Base-by-base conservation (phyloP, 306 rosid genomes). In the Vicia faba region DNA sequence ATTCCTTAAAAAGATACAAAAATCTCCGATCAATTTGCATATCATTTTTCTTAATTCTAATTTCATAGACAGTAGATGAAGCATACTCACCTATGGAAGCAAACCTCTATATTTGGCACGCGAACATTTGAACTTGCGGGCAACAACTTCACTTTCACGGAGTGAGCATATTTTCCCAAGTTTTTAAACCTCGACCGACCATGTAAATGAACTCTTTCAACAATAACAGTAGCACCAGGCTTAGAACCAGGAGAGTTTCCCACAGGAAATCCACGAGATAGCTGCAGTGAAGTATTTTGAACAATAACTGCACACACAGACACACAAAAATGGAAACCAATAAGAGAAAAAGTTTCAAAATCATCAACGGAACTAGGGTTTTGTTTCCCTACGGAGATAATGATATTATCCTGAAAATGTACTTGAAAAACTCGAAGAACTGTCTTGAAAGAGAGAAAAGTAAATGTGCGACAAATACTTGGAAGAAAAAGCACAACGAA, bases 1-100 rank as follows among this genome's bases (percentile, higher is more conserved):
- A 78, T 88, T 93, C 85, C 99, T 92, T 84, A 33, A 15, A 29
- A 80, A 78, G 39, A 48, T 73, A 23, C 31, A 50, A 8, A 59
- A 68, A 64, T 41, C 29, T 16, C 20, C 11, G 43, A 73, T 18
- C 40, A 68, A 64, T 20, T 25, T 25, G 28, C 28, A 1, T 25
- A 25, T 25, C 28, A 25, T 25, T 1, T 25, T 25, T 25, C 4
- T 3, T 1, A 25, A 25, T 20, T 20, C 23, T 20, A 20, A 2
- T 20, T 20, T 20, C 1, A 20, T 20, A 20, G 56, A 41, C 26
- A 0, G 38, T 45, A 64, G 55, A 56, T 35, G 61, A 20, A 48
- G 61, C 29, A 48, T 39, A 76, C 96, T 76, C 77, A 89, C 98
- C 93, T 80, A 73, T 89, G 98, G 66, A 93, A 86, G 70, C 98